A percentile compares a stretch with the other conserved stretches of the same genome.
phyloP scores from a whole-genome alignment of 192 early-diverging fungal genomes.

The Podila epicladia region DNA sequence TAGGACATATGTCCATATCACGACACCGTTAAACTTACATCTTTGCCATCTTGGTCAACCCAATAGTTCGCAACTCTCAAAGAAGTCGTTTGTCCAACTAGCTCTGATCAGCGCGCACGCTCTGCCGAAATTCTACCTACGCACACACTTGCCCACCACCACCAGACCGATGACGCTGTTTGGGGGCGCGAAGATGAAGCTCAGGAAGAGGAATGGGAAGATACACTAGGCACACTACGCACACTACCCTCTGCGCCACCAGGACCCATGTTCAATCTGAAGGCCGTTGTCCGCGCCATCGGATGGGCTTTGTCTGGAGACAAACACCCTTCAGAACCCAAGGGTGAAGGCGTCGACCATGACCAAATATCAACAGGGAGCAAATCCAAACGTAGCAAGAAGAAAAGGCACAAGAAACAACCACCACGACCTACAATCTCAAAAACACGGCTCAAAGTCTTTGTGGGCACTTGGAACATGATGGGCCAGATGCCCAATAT shows the following conservation, averaged over 20 bases:
- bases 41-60: too few species aligned
- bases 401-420: neutral
- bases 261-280: neutral
- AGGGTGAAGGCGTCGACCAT: neutral
- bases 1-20: too few species aligned
- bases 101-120: too few species aligned
- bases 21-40: too few species aligned
- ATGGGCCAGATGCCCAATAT: conserved; percentile 51
- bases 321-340: neutral
- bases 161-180: neutral
- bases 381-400: neutral
- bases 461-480: conserved; percentile 70
- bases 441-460: conserved; percentile 59
- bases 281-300: conserved; percentile 9
- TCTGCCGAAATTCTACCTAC: too few species aligned
- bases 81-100: too few species aligned
- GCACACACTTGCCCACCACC: neutral
- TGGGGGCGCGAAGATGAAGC: neutral
- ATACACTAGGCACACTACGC: neutral
- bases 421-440: conserved; percentile 30
- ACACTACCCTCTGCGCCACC: neutral
- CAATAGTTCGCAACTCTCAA: too few species aligned
- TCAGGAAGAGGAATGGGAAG: neutral
- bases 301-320: conserved; percentile 12
- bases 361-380: neutral